Evolutionary conservation across 495 filamentous ascomycete genomes (phyloP), one percentile per base, ranked within the genome.

Genomic region (Aspergillus sclerotiicarbonarius): DNA sequence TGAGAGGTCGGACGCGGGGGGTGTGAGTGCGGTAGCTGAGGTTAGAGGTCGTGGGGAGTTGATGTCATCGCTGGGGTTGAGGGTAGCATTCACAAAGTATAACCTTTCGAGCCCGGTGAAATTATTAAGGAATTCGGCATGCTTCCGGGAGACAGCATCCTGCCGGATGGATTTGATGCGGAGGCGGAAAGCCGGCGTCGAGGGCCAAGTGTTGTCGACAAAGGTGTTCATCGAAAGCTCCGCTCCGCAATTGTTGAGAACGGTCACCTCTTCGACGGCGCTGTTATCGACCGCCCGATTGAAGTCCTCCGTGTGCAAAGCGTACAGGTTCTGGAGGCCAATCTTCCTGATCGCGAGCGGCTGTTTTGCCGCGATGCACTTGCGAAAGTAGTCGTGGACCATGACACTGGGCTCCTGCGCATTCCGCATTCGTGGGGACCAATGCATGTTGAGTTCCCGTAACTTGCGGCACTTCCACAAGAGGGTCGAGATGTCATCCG

Each of bases 391-490:
- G 48, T 79, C 74, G 49, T 79, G 67, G 15, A 84, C 57, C 52
- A 73, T 76, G 9, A 85, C 71, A 51, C 80, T 84, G 10, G 81
- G 80, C 60, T 87, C 84, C 39, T 81, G 79, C 21, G 69, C 71
- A 39, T 78, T 75, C 15, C 84, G 74, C 81, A 87, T 87, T 8
- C 84, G 84, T 8, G 84, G 82, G 31, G 74, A 84, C 78, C 82
- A 87, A 59, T 87, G 81, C 31, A 87, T 56, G 35, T 69, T 81
- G 7, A 87, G 72, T 18, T 82, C 79, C 43, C 70, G 71, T 31
- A 87, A 66, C 31, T 82, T 82, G 51, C 71, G 76, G 15, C 81
- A 79, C 33, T 77, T 73, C 21, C 73, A 68, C 3, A 87, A 70
- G 21, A 87, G 66, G 7, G 81, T 71, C 8, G 82, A 82, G 32